Percentiles rank a stretch among this genome's conserved stretches.
phyloP scores from a whole-genome alignment of 768 basidiomycete genomes.

The Hydnum rufescens region DNA sequence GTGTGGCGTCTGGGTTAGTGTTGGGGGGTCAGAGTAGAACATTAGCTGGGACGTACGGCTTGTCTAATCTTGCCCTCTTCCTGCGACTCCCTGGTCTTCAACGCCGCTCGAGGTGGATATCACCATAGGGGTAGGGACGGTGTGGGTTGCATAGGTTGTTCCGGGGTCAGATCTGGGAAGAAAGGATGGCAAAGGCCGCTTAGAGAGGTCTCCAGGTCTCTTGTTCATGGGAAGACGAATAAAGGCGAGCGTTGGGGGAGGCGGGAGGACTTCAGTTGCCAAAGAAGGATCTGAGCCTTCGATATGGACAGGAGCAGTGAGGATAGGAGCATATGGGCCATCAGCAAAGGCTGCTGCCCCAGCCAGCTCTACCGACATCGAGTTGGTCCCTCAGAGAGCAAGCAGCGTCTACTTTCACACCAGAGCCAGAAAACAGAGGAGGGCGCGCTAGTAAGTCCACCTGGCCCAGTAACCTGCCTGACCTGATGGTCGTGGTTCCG shows the following conservation, averaged over 20 bases:
- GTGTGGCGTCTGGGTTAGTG: conserved; percentile 13
- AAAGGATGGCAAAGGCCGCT: conserved; percentile 62
- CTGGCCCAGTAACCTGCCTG: too few relatives aligned
- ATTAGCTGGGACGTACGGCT: conserved; percentile 35
- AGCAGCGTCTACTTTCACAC: too few relatives aligned
- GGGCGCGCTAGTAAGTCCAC: neutral
- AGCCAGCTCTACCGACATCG: neutral
- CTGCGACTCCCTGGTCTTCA: conserved; percentile 45
- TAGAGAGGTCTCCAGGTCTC: conserved; percentile 15
- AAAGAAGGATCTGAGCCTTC: conserved; percentile 37
- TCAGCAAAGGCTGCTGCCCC: neutral
- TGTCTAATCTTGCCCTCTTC: conserved; percentile 55
- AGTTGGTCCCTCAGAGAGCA: neutral
- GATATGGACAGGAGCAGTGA: conserved; percentile 8
- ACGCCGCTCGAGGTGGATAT: conserved; percentile 24
- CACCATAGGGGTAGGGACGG: conserved; percentile 8
- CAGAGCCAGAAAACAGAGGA: neutral
- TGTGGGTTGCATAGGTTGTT: conserved; percentile 38
- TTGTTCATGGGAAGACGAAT: conserved; percentile 22
- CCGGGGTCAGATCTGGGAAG: conserved; percentile 71
- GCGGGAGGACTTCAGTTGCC: conserved; percentile 80
- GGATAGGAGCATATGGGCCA: conserved; percentile 6
- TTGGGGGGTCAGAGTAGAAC: conserved; percentile 4
- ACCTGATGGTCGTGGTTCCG: too few relatives aligned
- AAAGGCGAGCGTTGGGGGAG: conserved; percentile 44